Percentiles rank a stretch among this genome's conserved stretches.
phyloP scores from a whole-genome alignment of 1,284 basidiomycete genomes.

The Fomitopsis palustris region DNA sequence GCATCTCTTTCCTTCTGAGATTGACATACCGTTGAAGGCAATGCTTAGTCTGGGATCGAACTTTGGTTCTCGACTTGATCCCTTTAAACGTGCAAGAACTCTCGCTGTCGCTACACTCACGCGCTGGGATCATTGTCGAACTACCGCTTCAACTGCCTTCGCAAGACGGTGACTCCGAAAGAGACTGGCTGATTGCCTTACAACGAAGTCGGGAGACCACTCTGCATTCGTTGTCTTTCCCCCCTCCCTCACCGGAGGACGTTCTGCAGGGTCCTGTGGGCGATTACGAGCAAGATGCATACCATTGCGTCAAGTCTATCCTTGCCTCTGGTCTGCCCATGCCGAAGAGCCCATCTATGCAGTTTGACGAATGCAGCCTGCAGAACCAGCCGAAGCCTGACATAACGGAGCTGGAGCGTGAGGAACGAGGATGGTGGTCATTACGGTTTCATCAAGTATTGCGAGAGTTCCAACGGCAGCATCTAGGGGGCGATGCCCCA shows the following conservation, averaged over 20 bases:
- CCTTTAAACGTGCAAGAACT: constrained; percentile 42
- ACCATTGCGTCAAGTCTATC: constrained; percentile 47
- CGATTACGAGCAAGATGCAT: constrained; percentile 38
- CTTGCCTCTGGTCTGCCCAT: constrained; percentile 57
- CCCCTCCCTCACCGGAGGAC: constrained; percentile 30
- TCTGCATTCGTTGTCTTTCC: constrained; percentile 48
- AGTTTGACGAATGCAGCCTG: constrained; percentile 35
- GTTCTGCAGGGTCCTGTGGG: constrained; percentile 16
- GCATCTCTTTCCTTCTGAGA: not conserved
- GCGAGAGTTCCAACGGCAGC: constrained; percentile 42
- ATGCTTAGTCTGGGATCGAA: constrained; percentile 29
- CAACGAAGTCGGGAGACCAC: constrained; percentile 49
- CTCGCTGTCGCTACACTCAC: constrained; percentile 37
- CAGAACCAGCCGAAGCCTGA: constrained; percentile 22
- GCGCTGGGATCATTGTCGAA: constrained; percentile 36
- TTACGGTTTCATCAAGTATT: constrained; percentile 69
- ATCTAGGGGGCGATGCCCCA: not conserved
- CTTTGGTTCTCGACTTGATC: constrained; percentile 45
- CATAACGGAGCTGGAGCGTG: constrained; percentile 48
- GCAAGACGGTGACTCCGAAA: constrained; percentile 12
- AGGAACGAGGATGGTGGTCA: constrained; percentile 80
- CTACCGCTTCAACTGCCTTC: constrained; percentile 27
- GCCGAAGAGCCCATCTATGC: constrained; percentile 66
- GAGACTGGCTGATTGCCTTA: constrained; percentile 49
- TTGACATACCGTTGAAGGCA: not conserved